These are phyloP conservation scores for Viola odorata DNA, from an alignment of 345 rosid species.

Conservation along the genomic window DNA sequence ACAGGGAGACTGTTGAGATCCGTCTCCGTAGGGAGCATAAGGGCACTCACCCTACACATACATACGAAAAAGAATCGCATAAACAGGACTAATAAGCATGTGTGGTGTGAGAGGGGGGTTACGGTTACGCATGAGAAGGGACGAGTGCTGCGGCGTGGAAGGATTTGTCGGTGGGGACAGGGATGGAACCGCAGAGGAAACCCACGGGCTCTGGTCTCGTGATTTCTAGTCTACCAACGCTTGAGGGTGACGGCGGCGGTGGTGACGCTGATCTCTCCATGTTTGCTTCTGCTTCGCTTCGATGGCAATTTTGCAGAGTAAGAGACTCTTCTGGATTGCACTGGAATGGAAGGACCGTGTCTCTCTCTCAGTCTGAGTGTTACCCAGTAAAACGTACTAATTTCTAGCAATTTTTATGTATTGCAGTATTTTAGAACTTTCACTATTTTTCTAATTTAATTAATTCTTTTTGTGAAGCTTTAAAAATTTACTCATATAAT, in stretches of 20 bases:
- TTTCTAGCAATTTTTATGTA: too few relatives aligned
- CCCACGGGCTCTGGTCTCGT: slow-evolving; percentile 63
- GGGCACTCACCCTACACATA: slow-evolving; percentile 57
- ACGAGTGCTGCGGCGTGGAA: slow-evolving; percentile 62
- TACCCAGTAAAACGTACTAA: too few relatives aligned
- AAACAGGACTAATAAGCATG: too few relatives aligned
- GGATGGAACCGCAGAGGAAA: slow-evolving; percentile 89
- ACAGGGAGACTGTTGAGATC: slow-evolving; percentile 85
- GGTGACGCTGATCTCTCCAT: not conserved
- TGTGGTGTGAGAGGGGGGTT: not conserved
- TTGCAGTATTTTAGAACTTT: too few relatives aligned
- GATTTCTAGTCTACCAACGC: slow-evolving; percentile 76
- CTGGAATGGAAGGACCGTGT: too few relatives aligned
- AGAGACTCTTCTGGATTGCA: too few relatives aligned
- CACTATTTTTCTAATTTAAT: too few relatives aligned
- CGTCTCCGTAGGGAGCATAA: slow-evolving; percentile 76
- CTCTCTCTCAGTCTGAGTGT: too few relatives aligned
- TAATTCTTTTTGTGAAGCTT: too few relatives aligned
- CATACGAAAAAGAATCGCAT: not conserved
- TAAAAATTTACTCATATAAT: too few relatives aligned
- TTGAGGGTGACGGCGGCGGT: slow-evolving; percentile 13
- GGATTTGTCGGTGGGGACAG: slow-evolving; percentile 73
- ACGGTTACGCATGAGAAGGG: slow-evolving; percentile 35
- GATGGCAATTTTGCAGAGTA: not conserved
- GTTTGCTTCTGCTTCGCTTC: not conserved